Conservation (phyloP, 371 early-diverging fungal species). For the Entomophthora muscae region DNA sequence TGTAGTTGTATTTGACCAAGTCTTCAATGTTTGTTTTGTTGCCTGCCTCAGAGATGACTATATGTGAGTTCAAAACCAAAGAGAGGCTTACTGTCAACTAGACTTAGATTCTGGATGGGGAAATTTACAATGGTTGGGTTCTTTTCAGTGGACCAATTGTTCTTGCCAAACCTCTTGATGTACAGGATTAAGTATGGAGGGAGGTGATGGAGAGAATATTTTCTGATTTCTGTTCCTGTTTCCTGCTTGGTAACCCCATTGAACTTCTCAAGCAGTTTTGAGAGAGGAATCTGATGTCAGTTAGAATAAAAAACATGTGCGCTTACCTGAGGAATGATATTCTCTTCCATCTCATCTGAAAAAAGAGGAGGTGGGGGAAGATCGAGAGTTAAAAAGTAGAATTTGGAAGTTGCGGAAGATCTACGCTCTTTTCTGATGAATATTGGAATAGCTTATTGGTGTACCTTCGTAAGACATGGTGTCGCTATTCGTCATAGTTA, state of each 20-base stretch:
- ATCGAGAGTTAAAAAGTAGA: constrained; percentile 76
- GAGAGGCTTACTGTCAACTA: constrained; percentile 14
- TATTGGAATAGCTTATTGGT: background rate
- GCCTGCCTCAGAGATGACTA: constrained; percentile 29
- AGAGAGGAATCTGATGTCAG: constrained; percentile 32
- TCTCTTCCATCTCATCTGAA: constrained; percentile 69
- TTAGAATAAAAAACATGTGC: background rate
- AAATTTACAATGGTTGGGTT: constrained; percentile 97
- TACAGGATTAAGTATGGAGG: constrained; percentile 82
- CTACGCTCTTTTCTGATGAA: constrained; percentile 7
- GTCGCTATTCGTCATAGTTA: constrained; percentile 25
- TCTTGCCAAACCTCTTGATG: constrained; percentile 81
- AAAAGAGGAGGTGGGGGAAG: constrained; percentile 87
- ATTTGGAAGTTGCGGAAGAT: constrained; percentile 16
- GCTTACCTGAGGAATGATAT: constrained; percentile 77
- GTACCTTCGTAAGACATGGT: constrained; percentile 5
- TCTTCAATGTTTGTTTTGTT: constrained; percentile 9
- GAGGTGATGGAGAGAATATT: constrained; percentile 50
- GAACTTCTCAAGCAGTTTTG: constrained; percentile 63
- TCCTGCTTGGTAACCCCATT: constrained; percentile 63
- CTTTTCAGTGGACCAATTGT: constrained; percentile 74
- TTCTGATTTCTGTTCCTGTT: constrained; percentile 35
- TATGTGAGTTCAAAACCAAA: no score
- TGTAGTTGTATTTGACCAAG: constrained; percentile 36
- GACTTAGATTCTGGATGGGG: constrained; percentile 66